Evolutionary conservation across 129 eudicot genomes (phyloP).

Genomic region (Tagetes erecta): DNA sequence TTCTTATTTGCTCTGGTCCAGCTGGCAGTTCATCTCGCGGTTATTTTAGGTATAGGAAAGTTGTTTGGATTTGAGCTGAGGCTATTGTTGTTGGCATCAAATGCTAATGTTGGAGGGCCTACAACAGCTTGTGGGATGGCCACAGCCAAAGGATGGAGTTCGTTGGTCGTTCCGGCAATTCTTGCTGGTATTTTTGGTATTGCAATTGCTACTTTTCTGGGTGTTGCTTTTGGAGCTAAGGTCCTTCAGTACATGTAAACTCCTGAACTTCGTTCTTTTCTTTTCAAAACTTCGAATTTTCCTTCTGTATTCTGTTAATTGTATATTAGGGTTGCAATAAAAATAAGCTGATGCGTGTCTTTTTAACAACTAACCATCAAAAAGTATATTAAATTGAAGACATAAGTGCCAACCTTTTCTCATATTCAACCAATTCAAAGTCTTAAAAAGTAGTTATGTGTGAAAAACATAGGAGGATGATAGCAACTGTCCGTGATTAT

Average conservation of each 20-base stretch:
- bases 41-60: constrained; percentile 75
- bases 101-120: constrained; percentile 89
- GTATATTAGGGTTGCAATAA: too few species aligned
- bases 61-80: constrained; percentile 57
- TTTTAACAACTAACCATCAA: too few species aligned
- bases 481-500: too few species aligned
- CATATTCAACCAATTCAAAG: too few species aligned
- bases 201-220: constrained; percentile 81
- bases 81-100: constrained; percentile 67
- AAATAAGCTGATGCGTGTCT: too few species aligned
- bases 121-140: constrained; percentile 97
- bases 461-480: too few species aligned
- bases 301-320: too few species aligned
- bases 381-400: too few species aligned
- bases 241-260: constrained; percentile 61
- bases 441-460: too few species aligned
- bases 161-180: constrained; percentile 70
- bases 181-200: constrained; percentile 87
- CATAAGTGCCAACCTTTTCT: too few species aligned
- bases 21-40: constrained; percentile 66
- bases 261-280: background rate
- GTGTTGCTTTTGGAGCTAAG: constrained; percentile 60
- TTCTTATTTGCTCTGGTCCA: constrained; percentile 73
- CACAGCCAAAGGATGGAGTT: constrained; percentile 79
- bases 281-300: too few species aligned